Evolutionary conservation across 129 eudicot species (phyloP), one percentile per base, ranked within the genome.

Genomic region (Chrysanthemum seticuspe): DNA sequence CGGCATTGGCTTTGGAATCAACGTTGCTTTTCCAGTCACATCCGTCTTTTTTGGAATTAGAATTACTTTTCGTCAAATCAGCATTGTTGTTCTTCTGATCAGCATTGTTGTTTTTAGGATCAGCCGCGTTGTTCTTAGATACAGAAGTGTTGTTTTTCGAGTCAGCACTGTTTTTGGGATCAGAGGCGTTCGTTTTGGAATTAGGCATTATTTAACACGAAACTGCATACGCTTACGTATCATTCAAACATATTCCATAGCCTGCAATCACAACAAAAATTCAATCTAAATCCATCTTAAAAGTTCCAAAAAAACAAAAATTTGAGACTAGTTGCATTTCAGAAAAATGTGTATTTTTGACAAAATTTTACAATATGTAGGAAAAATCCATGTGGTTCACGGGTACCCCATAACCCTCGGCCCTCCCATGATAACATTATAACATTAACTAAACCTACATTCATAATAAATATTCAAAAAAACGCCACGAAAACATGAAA

Each of bases 191-290:
- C 76, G 47, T 77, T 70, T 77, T 77, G 31, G 82, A 14, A 78
- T 78, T 72, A 78, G 82, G 82, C 82, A 78, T 78, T 18, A 55
- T 78, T 29, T 54, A 70, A 69, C 45, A 25, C 9, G 55, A 34
- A 72, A 16, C 36, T 58, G 51, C 69, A 58, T 49, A n/a, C 40
- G 53, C 34, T 44, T 1, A 62, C 0, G 48, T 16, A 49, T 65
- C 62, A 23, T 76, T 68, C 68, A 21, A 53, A 65, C 50, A 60
- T 48, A 52, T 54, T 65, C 73, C 15, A 65, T 16, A 78, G 56
- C 78, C 82, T 78, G 77, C 73, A 72, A 64, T 70, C 66, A 25
- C 2, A 51, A 18, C 27, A 23, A 7, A n/a, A 1, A 18, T 34
- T 70, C 56, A 62, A 68, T 58, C 70, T 52, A 29, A 14, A 52